Evolutionary conservation across 176 grass and related monocot species (phyloP).

Genomic region (Tillandsia leiboldiana): DNA sequence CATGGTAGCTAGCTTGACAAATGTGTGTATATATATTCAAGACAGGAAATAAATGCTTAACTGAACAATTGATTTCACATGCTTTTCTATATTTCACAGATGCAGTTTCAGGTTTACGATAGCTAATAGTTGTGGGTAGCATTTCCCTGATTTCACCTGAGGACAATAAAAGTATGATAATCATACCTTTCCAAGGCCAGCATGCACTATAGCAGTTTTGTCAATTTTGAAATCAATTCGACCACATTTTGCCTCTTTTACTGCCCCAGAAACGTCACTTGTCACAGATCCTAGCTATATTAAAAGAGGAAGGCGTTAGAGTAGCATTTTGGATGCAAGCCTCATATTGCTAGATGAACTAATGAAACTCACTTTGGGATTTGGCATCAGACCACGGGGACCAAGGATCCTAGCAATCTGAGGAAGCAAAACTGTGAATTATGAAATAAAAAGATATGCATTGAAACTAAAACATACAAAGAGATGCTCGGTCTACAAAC

Average conservation of each 20-base stretch:
- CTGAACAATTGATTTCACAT: no score
- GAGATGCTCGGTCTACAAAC: conserved; percentile 27
- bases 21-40: not conserved
- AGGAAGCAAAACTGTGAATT: conserved; percentile 16
- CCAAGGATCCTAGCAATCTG: conserved; percentile 93
- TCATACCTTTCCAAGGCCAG: conserved; percentile 87
- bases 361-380: conserved; percentile 66
- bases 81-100: not conserved
- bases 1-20: not conserved
- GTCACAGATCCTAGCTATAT: conserved; percentile 88
- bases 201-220: conserved; percentile 98
- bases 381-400: conserved; percentile 96
- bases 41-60: not conserved
- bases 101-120: not conserved
- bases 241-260: conserved; percentile 82
- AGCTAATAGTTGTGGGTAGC: not conserved
- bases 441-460: conserved; percentile 10
- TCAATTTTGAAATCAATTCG: conserved; percentile 96
- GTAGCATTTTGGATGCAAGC: conserved; percentile 14
- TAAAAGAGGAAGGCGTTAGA: conserved; percentile 17
- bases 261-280: conserved; percentile 76
- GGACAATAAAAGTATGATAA: not conserved
- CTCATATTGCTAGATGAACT: conserved; percentile 1
- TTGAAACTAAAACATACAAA: conserved; percentile 9
- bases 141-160: not conserved